Base-by-base conservation (phyloP, 495 filamentous ascomycete genomes). In the Aspergillus biplanus region DNA sequence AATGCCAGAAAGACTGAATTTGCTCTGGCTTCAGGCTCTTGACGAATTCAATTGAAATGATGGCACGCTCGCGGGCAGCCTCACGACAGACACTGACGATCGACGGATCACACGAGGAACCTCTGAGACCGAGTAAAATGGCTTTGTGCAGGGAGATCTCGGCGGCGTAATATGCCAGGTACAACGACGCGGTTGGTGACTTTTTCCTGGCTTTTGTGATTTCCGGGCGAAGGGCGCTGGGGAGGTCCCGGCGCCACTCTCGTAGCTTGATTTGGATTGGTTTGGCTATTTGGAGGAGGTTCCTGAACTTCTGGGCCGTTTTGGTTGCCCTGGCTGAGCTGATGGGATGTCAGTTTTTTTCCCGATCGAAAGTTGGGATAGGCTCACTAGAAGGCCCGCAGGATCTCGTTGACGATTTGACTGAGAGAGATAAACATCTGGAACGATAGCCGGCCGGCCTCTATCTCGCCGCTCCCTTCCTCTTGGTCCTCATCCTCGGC, bases 391-490 rank as follows among this genome's bases (percentile, higher is more conserved):
- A 57, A 57, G 11, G 55, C 55, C 46, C 55, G 55, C 7, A 57
- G 55, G 35, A 57, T 57, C 55, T 57, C 55, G 21, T 57, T 57
- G n/a, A 57, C 55, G 31, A 46, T 57, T 12, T 57, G 35, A 18
- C 55, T 57, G 35, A 57, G 35, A 32, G 55, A 57, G 7, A 57
- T 57, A 16, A 57, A 32, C 55, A 57, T 33, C 11, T 57, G 55
- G 32, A 57, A 57, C 9, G 55, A 57, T 12, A 57, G 16, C 11
- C 55, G 55, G 2, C 55, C 55, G 31, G 55, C 55, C 37, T 57
- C 55, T 1, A 57, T 57, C 46, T 57, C 55, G 27, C 55, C 39
- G 11, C 55, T 57, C 1, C 55, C 55, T 27, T 57, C 55, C 27
- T 57, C 55, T 18, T 57, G n/a, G 35, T 57, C 55, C 21, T 57